These are phyloP conservation scores for Phytopythium helicoides DNA, from an alignment of 352 stramenopile genomes.

Conservation along the genomic window DNA sequence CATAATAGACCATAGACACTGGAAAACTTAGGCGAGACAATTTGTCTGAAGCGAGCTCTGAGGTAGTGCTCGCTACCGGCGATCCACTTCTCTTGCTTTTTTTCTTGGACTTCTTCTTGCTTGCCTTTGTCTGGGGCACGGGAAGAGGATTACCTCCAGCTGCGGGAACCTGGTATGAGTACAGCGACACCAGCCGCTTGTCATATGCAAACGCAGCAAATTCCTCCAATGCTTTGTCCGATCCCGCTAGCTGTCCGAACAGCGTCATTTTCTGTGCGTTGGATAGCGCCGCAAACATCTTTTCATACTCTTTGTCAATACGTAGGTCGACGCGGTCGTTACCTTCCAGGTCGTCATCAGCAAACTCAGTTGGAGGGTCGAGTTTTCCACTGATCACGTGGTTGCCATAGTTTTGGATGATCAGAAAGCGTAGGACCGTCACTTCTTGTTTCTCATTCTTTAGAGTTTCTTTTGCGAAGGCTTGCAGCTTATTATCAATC, in stretches of 20 bases:
- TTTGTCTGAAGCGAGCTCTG: conserved; percentile 17
- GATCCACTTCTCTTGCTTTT: neutral
- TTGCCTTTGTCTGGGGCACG: conserved; percentile 3
- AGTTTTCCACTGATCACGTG: conserved; percentile 53
- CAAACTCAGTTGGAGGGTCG: conserved; percentile 23
- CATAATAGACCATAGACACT: conserved; percentile 73
- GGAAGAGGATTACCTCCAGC: too few relatives aligned
- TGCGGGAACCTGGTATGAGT: conserved; percentile 23
- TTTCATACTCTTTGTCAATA: conserved; percentile 38
- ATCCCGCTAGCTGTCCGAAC: conserved; percentile 46
- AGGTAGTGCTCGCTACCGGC: neutral
- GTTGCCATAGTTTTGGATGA: conserved; percentile 78
- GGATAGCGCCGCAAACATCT: conserved; percentile 34
- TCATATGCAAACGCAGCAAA: conserved; percentile 59
- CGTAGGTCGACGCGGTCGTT: conserved; percentile 58
- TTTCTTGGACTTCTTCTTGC: neutral
- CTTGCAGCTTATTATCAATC: conserved; percentile 43
- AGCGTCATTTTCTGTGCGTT: conserved; percentile 46
- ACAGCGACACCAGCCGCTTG: conserved; percentile 56
- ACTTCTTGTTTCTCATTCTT: conserved; percentile 24
- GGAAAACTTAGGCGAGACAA: conserved; percentile 64
- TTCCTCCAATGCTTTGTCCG: conserved; percentile 31
- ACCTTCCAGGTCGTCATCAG: conserved; percentile 42
- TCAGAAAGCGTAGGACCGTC: conserved; percentile 60
- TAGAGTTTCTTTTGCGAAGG: conserved; percentile 43